Conservation (phyloP, 495 filamentous ascomycete species). For the Pyronema domesticum region DNA sequence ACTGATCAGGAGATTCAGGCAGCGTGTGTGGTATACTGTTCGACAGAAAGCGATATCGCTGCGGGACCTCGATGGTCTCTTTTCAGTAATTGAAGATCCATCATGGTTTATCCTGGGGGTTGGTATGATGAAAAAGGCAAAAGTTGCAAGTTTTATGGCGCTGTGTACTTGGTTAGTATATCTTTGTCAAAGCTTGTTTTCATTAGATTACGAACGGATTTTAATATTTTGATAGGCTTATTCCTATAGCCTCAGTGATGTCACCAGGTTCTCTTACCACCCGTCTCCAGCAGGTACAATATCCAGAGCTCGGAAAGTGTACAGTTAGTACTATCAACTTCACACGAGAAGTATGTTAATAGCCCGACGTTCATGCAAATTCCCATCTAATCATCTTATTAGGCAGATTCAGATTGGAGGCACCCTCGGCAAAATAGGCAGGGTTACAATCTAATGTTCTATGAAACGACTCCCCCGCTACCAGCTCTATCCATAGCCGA, state of each 20-base stretch:
- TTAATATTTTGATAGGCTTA: constrained; percentile 21
- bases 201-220: background rate
- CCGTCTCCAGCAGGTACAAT: constrained; percentile 8
- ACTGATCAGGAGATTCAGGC: constrained; percentile 13
- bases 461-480: constrained; percentile 26
- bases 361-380: too few relatives aligned
- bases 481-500: constrained; percentile 8
- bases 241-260: constrained; percentile 28
- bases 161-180: constrained; percentile 22
- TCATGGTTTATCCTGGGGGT: constrained; percentile 21
- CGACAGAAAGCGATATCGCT: constrained; percentile 26
- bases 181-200: too few relatives aligned
- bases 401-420: constrained; percentile 14
- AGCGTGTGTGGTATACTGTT: constrained; percentile 29
- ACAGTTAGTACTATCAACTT: constrained; percentile 25
- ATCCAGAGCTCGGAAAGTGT: constrained; percentile 1
- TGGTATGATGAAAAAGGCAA: constrained; percentile 26
- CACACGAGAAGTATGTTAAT: constrained; percentile 10
- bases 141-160: constrained; percentile 28
- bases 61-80: constrained; percentile 26
- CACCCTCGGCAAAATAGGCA: constrained; percentile 9
- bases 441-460: constrained; percentile 24
- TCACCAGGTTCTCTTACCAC: constrained; percentile 28
- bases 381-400: constrained; percentile 23
- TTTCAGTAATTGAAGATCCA: constrained; percentile 27